Evolutionary conservation across 2,329 filamentous ascomycete genomes (phyloP).

Genomic region (Fonsecaea monophora): DNA sequence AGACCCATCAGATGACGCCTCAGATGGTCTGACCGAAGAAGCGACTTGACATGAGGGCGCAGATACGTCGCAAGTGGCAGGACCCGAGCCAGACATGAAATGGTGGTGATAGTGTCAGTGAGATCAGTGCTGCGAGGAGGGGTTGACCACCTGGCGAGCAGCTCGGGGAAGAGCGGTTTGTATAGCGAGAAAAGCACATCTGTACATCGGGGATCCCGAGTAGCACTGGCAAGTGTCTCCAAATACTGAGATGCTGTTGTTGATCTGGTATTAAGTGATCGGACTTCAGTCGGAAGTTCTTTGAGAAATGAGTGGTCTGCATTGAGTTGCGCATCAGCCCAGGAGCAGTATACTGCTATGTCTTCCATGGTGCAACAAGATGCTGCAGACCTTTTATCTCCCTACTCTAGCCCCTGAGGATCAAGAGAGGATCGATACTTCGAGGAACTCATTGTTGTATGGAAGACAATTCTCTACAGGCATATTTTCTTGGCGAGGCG

Average conservation of each 20-base stretch:
- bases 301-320: conserved; percentile 62
- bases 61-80: conserved; percentile 38
- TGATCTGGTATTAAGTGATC: conserved; percentile 69
- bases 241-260: conserved; percentile 71
- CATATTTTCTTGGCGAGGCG: conserved; percentile 5
- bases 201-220: conserved; percentile 73
- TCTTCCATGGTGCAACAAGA: conserved; percentile 41
- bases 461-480: conserved; percentile 9
- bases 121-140: conserved; percentile 34
- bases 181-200: conserved; percentile 77
- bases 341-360: conserved; percentile 40
- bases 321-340: conserved; percentile 46
- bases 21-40: conserved; percentile 20
- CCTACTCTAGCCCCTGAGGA: not conserved
- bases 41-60: conserved; percentile 24
- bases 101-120: conserved; percentile 41
- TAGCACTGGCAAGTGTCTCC: conserved; percentile 71
- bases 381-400: not conserved
- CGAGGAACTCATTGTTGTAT: not conserved
- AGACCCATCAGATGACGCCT: conserved; percentile 6
- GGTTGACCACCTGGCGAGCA: conserved; percentile 77
- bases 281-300: conserved; percentile 72
- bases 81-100: conserved; percentile 43
- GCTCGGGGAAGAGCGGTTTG: conserved; percentile 76
- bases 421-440: not conserved